Base-by-base conservation (phyloP, 2,329 filamentous ascomycete species). In the Cordyceps cicadae region DNA sequence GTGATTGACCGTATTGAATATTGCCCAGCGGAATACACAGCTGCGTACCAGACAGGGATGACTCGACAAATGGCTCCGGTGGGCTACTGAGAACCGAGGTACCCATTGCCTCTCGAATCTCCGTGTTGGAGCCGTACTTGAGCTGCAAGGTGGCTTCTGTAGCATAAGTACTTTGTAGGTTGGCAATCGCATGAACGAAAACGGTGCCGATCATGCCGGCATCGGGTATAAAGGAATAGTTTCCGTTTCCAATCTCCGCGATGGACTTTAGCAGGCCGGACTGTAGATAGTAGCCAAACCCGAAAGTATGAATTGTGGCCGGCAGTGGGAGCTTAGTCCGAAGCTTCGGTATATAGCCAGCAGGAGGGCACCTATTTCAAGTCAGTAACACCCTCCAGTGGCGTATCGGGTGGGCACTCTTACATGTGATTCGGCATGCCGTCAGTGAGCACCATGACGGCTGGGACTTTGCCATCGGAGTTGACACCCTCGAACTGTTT, bases 141-240 rank as follows among this genome's bases (percentile, higher is more conserved):
- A 86, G 62, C 2, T 69, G 70, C 2, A 86, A 68, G 0, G 65
- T 70, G 3, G 78, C 79, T 1, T 74, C 71, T 4, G 73, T 79
- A 2, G 82, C 82, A 63, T 78, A 85, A 0, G 83, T 86, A 2
- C 79, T 77, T 65, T 84, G 83, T 2, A 87, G 68, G 64, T 86
- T 85, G 19, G 84, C 83, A 2, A 86, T 76, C 2, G 84, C 81
- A 65, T 87, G 82, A 3, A 85, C 76, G 62, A 87, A 86, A 3
- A 84, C 81, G 3, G 84, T 86, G 3, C 81, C 81, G 62, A 87
- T 81, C 82, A 87, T 85, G 62, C 82, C 81, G 0, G 81, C 78
- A 59, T 87, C 83, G 0, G 83, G 80, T 19, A 87, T 86, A 64
- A 86, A 87, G 9, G 81, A 74, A 61, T 84, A 87, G 67, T 79